Evolutionary conservation across 139 green algal genomes (phyloP), one percentile per base, ranked within the genome.

Genomic region (Chlamydomonas schloesseri): DNA sequence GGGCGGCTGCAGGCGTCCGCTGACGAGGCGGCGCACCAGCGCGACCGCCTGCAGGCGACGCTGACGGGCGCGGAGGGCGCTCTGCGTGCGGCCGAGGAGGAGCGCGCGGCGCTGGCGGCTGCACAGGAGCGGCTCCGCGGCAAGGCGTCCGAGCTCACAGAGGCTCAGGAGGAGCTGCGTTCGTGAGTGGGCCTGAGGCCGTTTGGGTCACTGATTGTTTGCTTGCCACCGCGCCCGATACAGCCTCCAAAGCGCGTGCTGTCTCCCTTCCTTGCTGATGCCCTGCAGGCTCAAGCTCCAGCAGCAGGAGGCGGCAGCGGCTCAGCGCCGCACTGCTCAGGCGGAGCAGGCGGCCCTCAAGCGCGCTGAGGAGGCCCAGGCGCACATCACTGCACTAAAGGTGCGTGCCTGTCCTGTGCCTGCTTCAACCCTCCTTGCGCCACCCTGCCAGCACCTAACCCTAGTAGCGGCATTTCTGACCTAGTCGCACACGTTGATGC

Each of bases 11-110:
- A 87, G 37, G 81, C 53, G 2, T 26, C 69, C 2, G 69, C 69
- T 0, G 81, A 87, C 33, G 81, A 87, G 28, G 68, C 70, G 14
- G 60, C 55, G 24, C 81, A 87, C 68, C 81, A 87, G 57, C 53
- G 81, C 14, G 81, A 87, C 81, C 68, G 81, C 42, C 11, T 71
- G 81, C 81, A 80, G 55, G 81, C 68, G 0, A 33, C 69, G 3
- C 71, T 87, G 26, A 26, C 24, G 1, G 81, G 69, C 26, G 81
- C 81, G 11, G 69, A 87, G 68, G 69, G 79, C 26, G 79, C 79
- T 6, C 68, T 85, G 21, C 79, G 57, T 0, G 34, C 67, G 2
- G 79, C 67, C 3, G 67, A 85, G 31, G 67, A 72, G 29, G 79
- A 85, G 46, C 79, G 79, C 0, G 47, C 65, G 17, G 67, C 55